A percentile compares a stretch with the other conserved stretches of the same genome.
phyloP scores from a whole-genome alignment of 129 eudicot species.

The Pittosporum tobira region DNA sequence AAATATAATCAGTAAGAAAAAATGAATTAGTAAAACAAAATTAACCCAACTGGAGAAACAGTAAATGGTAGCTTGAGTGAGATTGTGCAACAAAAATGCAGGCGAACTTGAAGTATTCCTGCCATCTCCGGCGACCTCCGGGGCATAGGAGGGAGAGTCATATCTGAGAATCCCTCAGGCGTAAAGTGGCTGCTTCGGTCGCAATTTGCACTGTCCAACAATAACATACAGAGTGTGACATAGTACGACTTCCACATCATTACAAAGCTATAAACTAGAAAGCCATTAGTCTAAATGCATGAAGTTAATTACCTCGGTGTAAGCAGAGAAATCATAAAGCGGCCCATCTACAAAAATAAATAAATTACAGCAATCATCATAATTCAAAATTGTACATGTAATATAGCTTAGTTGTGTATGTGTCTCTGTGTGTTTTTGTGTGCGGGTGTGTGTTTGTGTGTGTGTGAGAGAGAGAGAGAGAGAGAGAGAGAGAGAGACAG shows the following conservation, averaged over 20 bases:
- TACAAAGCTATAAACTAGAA: too few relatives aligned
- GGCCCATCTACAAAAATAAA: constrained; percentile 57
- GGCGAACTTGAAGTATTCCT: constrained; percentile 15
- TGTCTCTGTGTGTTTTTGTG: too few relatives aligned
- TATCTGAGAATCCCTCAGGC: constrained; percentile 56
- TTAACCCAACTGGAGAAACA: constrained; percentile 56
- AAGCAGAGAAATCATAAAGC: constrained; percentile 70
- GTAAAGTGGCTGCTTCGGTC: constrained; percentile 67
- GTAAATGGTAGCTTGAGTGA: constrained; percentile 37
- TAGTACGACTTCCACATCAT: too few relatives aligned
- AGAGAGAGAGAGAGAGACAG: constrained; percentile 24
- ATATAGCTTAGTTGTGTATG: background rate
- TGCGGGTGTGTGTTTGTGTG: too few relatives aligned
- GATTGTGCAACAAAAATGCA: constrained; percentile 46
- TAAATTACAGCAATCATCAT: background rate
- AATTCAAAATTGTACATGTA: background rate
- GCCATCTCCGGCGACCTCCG: constrained; percentile 3
- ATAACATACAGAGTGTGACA: background rate
- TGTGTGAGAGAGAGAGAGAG: constrained; percentile 14
- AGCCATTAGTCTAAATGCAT: too few relatives aligned
- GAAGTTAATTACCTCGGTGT: constrained; percentile 62
- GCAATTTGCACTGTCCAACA: constrained; percentile 42
- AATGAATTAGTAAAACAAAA: too few relatives aligned
- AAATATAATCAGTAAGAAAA: too few relatives aligned
- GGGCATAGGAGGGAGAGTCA: constrained; percentile 21